Evolutionary conservation across 352 stramenopile species (phyloP).

Genomic region (Pythium aquatile): DNA sequence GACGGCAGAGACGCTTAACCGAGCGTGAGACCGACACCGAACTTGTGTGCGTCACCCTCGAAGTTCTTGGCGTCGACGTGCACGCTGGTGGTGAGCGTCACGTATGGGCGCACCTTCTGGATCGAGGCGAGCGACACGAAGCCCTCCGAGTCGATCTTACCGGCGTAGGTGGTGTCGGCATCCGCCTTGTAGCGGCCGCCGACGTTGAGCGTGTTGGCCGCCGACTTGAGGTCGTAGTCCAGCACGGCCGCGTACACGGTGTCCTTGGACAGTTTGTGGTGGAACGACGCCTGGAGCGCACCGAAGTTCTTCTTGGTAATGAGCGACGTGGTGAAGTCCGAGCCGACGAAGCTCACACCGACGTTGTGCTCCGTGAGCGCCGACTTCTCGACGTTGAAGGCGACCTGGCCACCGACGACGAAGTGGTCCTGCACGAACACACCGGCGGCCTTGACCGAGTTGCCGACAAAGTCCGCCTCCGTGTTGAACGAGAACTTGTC

Average conservation of each 20-base stretch:
- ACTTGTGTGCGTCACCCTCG: conserved; percentile 89
- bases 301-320: conserved; percentile 89
- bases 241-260: conserved; percentile 87
- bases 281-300: conserved; percentile 74
- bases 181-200: conserved; percentile 83
- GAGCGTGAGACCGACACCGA: conserved; percentile 85
- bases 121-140: conserved; percentile 82
- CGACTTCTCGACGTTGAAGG: conserved; percentile 84
- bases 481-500: conserved; percentile 60
- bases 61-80: conserved; percentile 92
- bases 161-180: conserved; percentile 76
- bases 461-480: conserved; percentile 54
- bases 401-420: conserved; percentile 62
- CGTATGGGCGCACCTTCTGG: conserved; percentile 84
- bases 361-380: conserved; percentile 84
- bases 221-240: conserved; percentile 88
- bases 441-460: conserved; percentile 32
- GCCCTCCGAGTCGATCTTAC: conserved; percentile 86
- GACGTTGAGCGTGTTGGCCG: conserved; percentile 41
- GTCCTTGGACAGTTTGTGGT: conserved; percentile 77
- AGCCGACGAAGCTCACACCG: conserved; percentile 68
- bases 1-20: conserved; percentile 49
- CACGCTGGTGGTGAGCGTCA: conserved; percentile 78
- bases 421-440: conserved; percentile 82
- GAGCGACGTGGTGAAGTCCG: conserved; percentile 73